Base-by-base conservation (phyloP, 23 red algal species). In the Agarophyton chilense region DNA sequence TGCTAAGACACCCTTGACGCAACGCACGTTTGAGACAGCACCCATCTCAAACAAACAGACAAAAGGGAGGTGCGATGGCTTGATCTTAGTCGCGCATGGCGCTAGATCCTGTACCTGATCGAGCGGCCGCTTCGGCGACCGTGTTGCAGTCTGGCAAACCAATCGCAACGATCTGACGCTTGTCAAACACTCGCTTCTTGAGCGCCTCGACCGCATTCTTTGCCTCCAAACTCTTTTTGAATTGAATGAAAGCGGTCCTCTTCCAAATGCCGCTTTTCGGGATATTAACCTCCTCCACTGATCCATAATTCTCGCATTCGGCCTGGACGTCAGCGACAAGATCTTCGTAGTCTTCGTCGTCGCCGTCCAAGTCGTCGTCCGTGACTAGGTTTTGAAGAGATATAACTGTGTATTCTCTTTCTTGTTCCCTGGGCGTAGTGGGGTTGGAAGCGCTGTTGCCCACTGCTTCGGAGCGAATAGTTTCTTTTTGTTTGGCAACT, bases 311-410 rank as follows among this genome's bases (percentile, higher is more conserved):
- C 38, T 61, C 46, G 43, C 89, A 92, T 84, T 92, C 89, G 0
- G 60, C 53, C 22, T 60, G 60, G 2, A 92, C 77, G 28, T 92
- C 89, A 4, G 63, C 78, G 26, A 92, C 77, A 52, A 92, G 62
- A 35, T 92, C 89, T 33, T 84, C 78, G 28, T 84, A 92, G 32
- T 92, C 89, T 39, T 92, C 89, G 2, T 82, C 77, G 18, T 72
- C 47, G 26, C 58, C 89, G 11, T 82, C 36, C 2, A 92, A 53
- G 41, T 92, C 89, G 17, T 92, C 89, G 50, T 92, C 78, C 9
- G 89, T 92, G 2, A 92, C 79, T 24, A 92, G 41, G 71, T 92
- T 68, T 35, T 77, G 19, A 18, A 92, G 79, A n/a, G 70, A 70
- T 26, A 92, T 62, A 22, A 90, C 86, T 32, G 9, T 58, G 13